Conservation (phyloP, 2,329 filamentous ascomycete species). For the Aspergillus candidus region DNA sequence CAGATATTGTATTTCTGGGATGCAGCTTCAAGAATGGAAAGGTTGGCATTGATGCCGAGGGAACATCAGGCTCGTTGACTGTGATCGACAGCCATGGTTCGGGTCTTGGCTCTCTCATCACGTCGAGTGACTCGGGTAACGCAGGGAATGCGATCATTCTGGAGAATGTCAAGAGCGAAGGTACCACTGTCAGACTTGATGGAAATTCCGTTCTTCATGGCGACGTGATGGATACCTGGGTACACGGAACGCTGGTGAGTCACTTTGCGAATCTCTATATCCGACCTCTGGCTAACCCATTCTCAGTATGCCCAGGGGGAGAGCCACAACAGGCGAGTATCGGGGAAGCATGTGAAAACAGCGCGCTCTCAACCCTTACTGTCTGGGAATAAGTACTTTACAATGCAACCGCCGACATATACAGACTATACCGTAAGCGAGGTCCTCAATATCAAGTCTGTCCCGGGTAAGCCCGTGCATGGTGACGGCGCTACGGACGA, state of each 20-base stretch:
- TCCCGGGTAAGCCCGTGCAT: conserved; percentile 34
- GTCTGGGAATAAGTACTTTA: conserved; percentile 35
- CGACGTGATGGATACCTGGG: conserved; percentile 22
- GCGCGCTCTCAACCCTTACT: conserved; percentile 25
- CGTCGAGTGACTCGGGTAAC: conserved; percentile 22
- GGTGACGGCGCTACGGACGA: conserved; percentile 41
- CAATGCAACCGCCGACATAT: conserved; percentile 39
- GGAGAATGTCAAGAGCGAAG: conserved; percentile 25
- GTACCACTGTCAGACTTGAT: conserved; percentile 22
- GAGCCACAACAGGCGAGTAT: conserved; percentile 17
- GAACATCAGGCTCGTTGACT: conserved; percentile 19
- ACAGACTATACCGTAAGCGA: conserved; percentile 35
- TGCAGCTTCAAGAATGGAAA: conserved; percentile 19
- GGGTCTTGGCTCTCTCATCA: conserved; percentile 13
- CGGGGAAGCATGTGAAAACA: conserved; percentile 24
- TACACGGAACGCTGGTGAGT: conserved; percentile 28
- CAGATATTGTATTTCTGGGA: conserved; percentile 21
- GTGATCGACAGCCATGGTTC: conserved; percentile 16
- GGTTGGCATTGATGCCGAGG: conserved; percentile 20
- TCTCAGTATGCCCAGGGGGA: conserved; percentile 15
- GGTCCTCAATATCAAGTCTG: conserved; percentile 45
- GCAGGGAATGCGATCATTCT: conserved; percentile 27
- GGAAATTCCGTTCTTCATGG: conserved; percentile 18
- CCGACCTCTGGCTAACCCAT: neutral
- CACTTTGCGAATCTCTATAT: neutral